Percentiles rank a stretch among this genome's conserved stretches.
Conservation (phyloP, 2,329 filamentous ascomycete species). For the Cercospora beticola region DNA sequence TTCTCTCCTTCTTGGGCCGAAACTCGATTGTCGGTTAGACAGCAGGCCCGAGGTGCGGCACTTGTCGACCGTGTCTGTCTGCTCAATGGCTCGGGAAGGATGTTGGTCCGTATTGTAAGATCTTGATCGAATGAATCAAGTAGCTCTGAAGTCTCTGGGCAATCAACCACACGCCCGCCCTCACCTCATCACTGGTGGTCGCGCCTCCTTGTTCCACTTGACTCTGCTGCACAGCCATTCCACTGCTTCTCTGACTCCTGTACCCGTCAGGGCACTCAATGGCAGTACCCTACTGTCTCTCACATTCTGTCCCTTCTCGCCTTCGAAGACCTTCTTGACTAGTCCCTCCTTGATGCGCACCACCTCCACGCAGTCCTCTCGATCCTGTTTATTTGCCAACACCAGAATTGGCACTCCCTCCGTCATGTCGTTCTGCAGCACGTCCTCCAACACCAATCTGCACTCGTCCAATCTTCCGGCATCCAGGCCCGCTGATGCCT, state of each 20-base stretch:
- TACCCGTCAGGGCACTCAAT: constrained; percentile 80
- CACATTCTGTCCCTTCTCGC: constrained; percentile 81
- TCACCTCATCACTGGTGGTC: constrained; percentile 81
- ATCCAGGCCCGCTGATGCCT: constrained; percentile 28
- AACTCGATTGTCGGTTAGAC: not conserved
- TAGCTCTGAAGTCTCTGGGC: too few relatives aligned
- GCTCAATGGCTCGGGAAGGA: not conserved
- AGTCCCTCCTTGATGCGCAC: constrained; percentile 96
- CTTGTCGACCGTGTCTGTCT: not conserved
- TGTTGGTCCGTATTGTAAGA: not conserved
- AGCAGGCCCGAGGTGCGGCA: not conserved
- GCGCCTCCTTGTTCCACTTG: constrained; percentile 92
- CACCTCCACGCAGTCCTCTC: constrained; percentile 96
- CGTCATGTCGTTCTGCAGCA: constrained; percentile 81
- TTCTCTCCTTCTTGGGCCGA: not conserved
- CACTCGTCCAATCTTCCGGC: constrained; percentile 78
- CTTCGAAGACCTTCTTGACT: constrained; percentile 92
- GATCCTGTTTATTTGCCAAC: constrained; percentile 94
- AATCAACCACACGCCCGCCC: not conserved
- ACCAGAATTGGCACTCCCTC: constrained; percentile 90
- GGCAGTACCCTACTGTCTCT: constrained; percentile 89
- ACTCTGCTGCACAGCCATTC: constrained; percentile 92
- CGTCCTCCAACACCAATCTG: constrained; percentile 81
- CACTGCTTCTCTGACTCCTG: constrained; percentile 88
- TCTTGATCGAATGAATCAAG: too few relatives aligned